A percentile compares a stretch with the other conserved stretches of the same genome.
phyloP scores from a whole-genome alignment of 257 asterid genomes.

The Lavandula angustifolia region DNA sequence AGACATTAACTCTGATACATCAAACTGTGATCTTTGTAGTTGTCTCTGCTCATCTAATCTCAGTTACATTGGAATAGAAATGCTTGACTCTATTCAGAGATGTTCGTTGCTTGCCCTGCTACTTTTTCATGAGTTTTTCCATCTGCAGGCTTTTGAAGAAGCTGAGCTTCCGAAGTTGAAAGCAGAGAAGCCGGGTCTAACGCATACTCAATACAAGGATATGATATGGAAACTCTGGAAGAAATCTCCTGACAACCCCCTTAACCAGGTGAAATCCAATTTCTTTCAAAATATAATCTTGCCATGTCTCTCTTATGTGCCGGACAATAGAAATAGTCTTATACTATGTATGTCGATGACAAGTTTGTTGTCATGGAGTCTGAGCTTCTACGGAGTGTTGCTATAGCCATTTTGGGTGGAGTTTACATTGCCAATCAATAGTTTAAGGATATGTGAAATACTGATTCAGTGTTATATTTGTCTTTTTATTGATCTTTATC shows the following conservation, averaged over 20 bases:
- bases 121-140: slow-evolving; percentile 11
- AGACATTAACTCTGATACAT: too few relatives aligned
- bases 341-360: too few relatives aligned
- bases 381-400: not conserved
- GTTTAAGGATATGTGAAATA: not conserved
- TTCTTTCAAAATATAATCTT: not conserved
- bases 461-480: not conserved
- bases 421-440: not conserved
- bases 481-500: not conserved
- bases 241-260: slow-evolving; percentile 93
- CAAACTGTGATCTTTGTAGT: too few relatives aligned
- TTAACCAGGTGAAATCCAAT: slow-evolving; percentile 61
- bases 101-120: slow-evolving; percentile 3
- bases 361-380: not conserved
- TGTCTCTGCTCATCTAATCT: not conserved
- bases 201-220: slow-evolving; percentile 71
- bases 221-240: slow-evolving; percentile 97
- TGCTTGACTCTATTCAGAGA: not conserved
- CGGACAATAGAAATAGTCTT: too few relatives aligned
- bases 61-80: slow-evolving; percentile 5
- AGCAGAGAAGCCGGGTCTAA: slow-evolving; percentile 60
- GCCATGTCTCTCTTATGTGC: not conserved
- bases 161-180: slow-evolving; percentile 58
- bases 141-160: slow-evolving; percentile 60
- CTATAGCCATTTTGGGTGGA: slow-evolving; percentile 3